A percentile compares a stretch with the other conserved stretches of the same genome.
Conservation (phyloP, 345 rosid species). For the Lenwebbia sp. region DNA sequence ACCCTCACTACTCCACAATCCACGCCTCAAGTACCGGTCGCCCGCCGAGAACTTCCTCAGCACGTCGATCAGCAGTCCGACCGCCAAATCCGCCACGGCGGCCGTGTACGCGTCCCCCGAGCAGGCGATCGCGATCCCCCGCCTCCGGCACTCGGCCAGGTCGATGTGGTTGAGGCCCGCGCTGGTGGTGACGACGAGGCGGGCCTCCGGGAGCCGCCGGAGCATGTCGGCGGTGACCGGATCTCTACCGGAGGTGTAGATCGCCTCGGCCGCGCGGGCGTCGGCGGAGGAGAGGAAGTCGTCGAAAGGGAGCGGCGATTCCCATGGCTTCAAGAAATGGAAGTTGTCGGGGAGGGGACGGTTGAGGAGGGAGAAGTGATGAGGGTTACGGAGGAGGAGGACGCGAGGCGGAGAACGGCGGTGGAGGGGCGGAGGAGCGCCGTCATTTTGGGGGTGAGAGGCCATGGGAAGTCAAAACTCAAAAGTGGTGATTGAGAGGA, state of each 20-base stretch:
- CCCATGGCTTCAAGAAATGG: conserved; percentile 19
- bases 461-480: background rate
- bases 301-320: conserved; percentile 23
- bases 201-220: conserved; percentile 9
- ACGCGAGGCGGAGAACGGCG: conserved; percentile 1
- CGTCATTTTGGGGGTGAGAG: fast-evolving
- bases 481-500: background rate
- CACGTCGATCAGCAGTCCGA: conserved; percentile 22
- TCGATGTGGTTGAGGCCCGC: conserved; percentile 27
- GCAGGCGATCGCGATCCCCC: conserved; percentile 16
- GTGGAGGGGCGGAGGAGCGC: background rate
- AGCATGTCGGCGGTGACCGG: conserved; percentile 15
- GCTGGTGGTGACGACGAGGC: conserved; percentile 17
- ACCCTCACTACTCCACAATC: conserved; percentile 7
- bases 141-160: conserved; percentile 19
- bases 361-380: background rate
- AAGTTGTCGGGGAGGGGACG: conserved; percentile 3
- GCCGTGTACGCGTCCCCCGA: conserved; percentile 6
- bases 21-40: conserved; percentile 11
- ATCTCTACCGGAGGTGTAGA: conserved; percentile 10
- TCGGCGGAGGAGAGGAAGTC: conserved; percentile 17
- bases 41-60: conserved; percentile 14
- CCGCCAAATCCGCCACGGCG: conserved; percentile 20
- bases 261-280: conserved; percentile 24
- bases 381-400: conserved; percentile 6